Conservation (phyloP, 768 basidiomycete species). For the Fistulinella prunicolor region DNA sequence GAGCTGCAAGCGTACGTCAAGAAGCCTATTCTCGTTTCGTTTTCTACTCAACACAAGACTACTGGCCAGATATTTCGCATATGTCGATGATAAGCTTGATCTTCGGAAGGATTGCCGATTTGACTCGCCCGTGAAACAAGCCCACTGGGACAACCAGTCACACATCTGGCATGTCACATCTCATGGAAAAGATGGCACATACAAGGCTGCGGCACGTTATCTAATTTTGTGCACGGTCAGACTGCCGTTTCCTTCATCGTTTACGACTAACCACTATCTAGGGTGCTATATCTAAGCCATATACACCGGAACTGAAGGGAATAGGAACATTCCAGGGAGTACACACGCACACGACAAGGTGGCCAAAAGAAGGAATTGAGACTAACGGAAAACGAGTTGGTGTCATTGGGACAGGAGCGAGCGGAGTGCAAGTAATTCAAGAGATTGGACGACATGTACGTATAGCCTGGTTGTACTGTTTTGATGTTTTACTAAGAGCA, state of each 20-base stretch:
- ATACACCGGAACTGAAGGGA: background rate
- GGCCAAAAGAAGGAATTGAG: background rate
- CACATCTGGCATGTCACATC: background rate
- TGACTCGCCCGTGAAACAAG: background rate
- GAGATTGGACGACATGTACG: background rate
- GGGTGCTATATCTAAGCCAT: background rate
- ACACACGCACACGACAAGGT: background rate
- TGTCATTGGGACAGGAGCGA: background rate
- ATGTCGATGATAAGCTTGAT: background rate
- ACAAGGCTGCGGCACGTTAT: background rate
- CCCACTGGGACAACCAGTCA: background rate
- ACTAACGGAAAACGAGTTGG: background rate
- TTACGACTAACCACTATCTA: background rate
- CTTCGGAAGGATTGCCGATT: background rate
- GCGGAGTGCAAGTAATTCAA: background rate
- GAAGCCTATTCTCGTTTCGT: background rate
- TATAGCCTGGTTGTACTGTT: background rate
- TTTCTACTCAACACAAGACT: background rate
- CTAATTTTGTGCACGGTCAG: background rate
- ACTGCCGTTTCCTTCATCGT: background rate
- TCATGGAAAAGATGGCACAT: background rate
- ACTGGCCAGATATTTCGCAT: background rate
- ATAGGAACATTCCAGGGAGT: background rate
- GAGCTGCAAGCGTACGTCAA: background rate
- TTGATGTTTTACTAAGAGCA: background rate